Evolutionary conservation across 805 yeast genomes (phyloP), one percentile per base, ranked within the genome.

Genomic region (Cyberlindnera veronae): DNA sequence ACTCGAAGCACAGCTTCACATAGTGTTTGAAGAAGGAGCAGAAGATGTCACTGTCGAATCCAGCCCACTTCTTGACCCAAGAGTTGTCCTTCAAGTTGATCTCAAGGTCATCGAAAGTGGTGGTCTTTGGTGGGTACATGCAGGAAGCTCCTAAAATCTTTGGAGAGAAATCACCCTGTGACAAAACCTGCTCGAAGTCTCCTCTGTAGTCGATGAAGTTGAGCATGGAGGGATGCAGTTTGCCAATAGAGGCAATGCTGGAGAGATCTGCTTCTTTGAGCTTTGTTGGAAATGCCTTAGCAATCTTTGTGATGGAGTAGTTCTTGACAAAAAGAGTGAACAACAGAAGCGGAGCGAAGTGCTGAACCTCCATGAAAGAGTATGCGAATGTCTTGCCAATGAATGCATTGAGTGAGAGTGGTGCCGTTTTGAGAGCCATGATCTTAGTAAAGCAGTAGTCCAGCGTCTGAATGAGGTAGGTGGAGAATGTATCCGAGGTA

Each of bases 61-160:
- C 63, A 39, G 72, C 67, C 86, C 86, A 81, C 48, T 79, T 64
- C 41, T 70, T 63, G 9, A 77, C 81, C 87, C 87, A 80, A 5
- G 47, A 34, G 19, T 67, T 53, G 6, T 83, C 85, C 42, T 64
- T 71, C 8, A 84, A 78, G 44, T 80, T 80, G 12, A 56, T 45
- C 4, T 16, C 18, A 3, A 54, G 27, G 7, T 40, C 66, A 54
- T 33, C 78, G 74, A 50, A 52, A 0, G 39, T 32, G 9, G 50
- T 33, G 4, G 17, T 30, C 11, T 37, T 45, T 18, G 75, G 75
- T 2, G 75, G 72, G 12, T 45, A 38, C 56, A 68, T 52, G 23
- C 73, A 64, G 35, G 67, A 64, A 12, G 33, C 59, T 55, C 23
- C 67, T 50, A 48, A 55, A 54, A 21, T 39, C 34, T 4, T 73